Evolutionary conservation across 2,329 filamentous ascomycete species (phyloP), one percentile per base, ranked within the genome.

Genomic region (Xylaria sp.): DNA sequence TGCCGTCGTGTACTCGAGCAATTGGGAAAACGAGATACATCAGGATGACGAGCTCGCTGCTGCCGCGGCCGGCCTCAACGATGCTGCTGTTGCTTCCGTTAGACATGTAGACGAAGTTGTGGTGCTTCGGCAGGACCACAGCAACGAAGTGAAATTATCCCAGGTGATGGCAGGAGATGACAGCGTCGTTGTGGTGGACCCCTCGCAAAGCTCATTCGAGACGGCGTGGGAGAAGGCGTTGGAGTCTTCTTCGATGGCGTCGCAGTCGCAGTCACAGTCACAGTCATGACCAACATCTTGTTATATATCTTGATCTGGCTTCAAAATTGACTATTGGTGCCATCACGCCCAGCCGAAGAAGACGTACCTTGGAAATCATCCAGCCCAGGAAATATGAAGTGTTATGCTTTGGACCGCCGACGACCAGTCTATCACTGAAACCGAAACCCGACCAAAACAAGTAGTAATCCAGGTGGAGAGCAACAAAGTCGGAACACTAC

Each of bases 1-100:
- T 1, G 93, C 93, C 1, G 91, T 97, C 1, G 93, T 97, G 45
- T 97, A 96, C 79, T 93, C 90, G 59, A 94, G 91, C 77, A 96
- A 97, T 78, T 96, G 89, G 88, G 87, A 90, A 78, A 88, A 84
- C 70, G 89, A 91, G 80, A 87, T 91, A 65, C 83, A 80, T 18
- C 82, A 86, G 30, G 83, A 87, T 43, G 81, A 73, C 60, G 73
- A 73, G 13, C 69, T 74, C 8, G 73, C 69, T 3, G 72, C 70
- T 5, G 77, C 72, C 25, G 68, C 65, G 2, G 60, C 67, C 9
- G 28, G 43, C 9, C 61, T 65, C 7, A 66, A 65, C n/a, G 61
- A 70, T 12, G 67, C 68, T 15, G 66, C 57, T 39, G 28, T 41
- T 28, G 65, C 67, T 60, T 45, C 60, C 23, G 45, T 60, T 20